phyloP scores from a whole-genome alignment of 208 protist species.

The Wallacemonas sp. region DNA sequence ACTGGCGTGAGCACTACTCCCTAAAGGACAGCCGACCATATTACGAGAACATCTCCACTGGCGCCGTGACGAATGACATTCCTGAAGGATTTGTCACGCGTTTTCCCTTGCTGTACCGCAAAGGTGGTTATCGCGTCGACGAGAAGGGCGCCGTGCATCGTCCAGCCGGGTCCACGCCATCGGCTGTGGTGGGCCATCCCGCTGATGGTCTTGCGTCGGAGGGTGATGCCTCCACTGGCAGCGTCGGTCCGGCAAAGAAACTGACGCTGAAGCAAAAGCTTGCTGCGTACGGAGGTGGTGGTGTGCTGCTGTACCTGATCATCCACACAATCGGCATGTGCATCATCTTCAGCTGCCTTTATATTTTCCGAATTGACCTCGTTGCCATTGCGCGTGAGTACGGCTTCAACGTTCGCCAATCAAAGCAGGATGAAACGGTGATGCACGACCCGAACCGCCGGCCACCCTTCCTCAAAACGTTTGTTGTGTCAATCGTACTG shows the following conservation, averaged over 20 bases:
- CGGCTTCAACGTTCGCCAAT: slow-evolving; percentile 58
- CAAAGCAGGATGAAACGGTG: slow-evolving; percentile 16
- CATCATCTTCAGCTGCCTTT: slow-evolving; percentile 66
- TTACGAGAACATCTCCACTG: slow-evolving; percentile 73
- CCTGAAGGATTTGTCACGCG: slow-evolving; percentile 78
- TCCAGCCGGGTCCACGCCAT: background rate
- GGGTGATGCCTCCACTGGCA: background rate
- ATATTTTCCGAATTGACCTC: slow-evolving; percentile 71
- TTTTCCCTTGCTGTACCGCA: slow-evolving; percentile 58
- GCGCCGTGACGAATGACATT: slow-evolving; percentile 54
- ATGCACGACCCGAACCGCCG: slow-evolving; percentile 17
- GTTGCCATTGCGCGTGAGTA: slow-evolving; percentile 56
- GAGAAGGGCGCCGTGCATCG: slow-evolving; percentile 42
- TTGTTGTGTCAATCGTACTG: slow-evolving; percentile 60
- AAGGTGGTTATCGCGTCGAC: slow-evolving; percentile 43
- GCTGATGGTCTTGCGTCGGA: background rate
- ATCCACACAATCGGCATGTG: slow-evolving; percentile 57
- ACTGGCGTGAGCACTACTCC: slow-evolving; percentile 77
- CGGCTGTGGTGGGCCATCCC: slow-evolving; percentile 2
- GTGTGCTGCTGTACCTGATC: slow-evolving; percentile 79
- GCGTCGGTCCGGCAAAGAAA: slow-evolving; percentile 4
- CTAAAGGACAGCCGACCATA: slow-evolving; percentile 60
- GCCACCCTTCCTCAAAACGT: slow-evolving; percentile 66
- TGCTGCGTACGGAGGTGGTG: slow-evolving; percentile 73
- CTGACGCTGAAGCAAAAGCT: slow-evolving; percentile 60